Percentiles rank a stretch among this genome's conserved stretches.
Evolutionary conservation across 2,329 filamentous ascomycete genomes (phyloP).

Genomic region (Verticillium longisporum): DNA sequence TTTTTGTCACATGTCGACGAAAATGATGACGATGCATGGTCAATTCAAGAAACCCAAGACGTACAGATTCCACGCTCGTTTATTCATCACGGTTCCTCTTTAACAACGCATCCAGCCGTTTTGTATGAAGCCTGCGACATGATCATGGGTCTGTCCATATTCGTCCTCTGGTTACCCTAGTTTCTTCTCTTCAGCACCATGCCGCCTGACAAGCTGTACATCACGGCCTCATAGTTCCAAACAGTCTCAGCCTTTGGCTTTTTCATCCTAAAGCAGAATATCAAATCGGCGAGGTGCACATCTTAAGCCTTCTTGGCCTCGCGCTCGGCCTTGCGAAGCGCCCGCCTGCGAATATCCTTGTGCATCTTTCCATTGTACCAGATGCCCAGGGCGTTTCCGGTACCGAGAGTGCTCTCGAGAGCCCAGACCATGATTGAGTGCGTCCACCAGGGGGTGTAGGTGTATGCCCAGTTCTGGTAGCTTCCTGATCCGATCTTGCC

Average conservation of each 20-base stretch:
- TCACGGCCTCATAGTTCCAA: too few relatives aligned
- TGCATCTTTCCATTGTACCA: slow-evolving; percentile 63
- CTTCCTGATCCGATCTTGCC: slow-evolving; percentile 76
- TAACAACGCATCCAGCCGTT: too few relatives aligned
- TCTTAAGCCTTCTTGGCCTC: slow-evolving; percentile 60
- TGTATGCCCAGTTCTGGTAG: slow-evolving; percentile 72
- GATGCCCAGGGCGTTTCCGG: slow-evolving; percentile 38
- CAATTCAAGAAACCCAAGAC: background rate
- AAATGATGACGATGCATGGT: background rate
- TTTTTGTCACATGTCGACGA: background rate
- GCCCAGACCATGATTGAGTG: slow-evolving; percentile 86
- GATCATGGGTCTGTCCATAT: too few relatives aligned
- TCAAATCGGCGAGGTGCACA: background rate
- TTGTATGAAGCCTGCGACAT: too few relatives aligned
- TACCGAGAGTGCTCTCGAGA: slow-evolving; percentile 53
- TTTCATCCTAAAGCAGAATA: too few relatives aligned
- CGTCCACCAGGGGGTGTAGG: slow-evolving; percentile 88
- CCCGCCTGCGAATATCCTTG: slow-evolving; percentile 71
- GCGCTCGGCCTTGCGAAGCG: slow-evolving; percentile 75
- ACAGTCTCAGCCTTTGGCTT: too few relatives aligned
- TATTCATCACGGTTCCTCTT: background rate
- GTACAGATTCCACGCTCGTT: background rate
- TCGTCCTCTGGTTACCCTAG: too few relatives aligned
- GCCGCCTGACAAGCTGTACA: too few relatives aligned
- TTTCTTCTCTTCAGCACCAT: too few relatives aligned